Conservation (phyloP, 2,329 filamentous ascomycete species). For the Penicillium sp. region DNA sequence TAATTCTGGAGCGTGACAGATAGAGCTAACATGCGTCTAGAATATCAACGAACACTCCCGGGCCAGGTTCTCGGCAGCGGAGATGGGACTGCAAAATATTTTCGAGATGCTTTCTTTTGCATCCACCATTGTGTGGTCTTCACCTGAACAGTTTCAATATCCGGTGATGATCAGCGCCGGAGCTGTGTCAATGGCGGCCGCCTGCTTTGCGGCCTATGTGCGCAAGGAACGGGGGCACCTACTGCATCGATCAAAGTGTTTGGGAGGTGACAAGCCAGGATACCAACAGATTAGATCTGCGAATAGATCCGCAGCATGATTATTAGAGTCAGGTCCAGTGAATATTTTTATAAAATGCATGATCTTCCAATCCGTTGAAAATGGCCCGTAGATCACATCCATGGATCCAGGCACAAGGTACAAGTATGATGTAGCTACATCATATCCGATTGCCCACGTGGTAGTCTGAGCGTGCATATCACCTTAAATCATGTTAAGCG, state of each 20-base stretch:
- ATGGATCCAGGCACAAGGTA: background rate
- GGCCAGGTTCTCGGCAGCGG: constrained; percentile 68
- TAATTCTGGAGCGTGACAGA: background rate
- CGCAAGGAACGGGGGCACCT: constrained; percentile 61
- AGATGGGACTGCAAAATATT: constrained; percentile 66
- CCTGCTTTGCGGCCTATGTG: constrained; percentile 57
- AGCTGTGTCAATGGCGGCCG: constrained; percentile 31
- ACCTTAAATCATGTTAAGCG: background rate
- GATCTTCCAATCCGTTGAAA: background rate
- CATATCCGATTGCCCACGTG: background rate
- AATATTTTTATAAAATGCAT: background rate
- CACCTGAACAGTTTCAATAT: constrained; percentile 64
- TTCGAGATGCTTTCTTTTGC: constrained; percentile 70
- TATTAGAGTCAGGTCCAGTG: too few species aligned
- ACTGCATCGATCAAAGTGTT: constrained; percentile 45
- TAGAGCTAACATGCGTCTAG: constrained; percentile 32
- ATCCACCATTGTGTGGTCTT: constrained; percentile 64
- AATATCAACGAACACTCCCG: constrained; percentile 57
- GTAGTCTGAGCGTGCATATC: constrained; percentile 3
- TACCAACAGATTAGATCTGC: background rate
- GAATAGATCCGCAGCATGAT: background rate
- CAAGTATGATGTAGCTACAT: background rate
- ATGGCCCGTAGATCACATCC: background rate
- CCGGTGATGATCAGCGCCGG: constrained; percentile 60
- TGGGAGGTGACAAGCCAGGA: constrained; percentile 21